A percentile compares a stretch with the other conserved stretches of the same genome.
phyloP scores from a whole-genome alignment of 1,284 basidiomycete genomes.

The Ustilago trichophora region DNA sequence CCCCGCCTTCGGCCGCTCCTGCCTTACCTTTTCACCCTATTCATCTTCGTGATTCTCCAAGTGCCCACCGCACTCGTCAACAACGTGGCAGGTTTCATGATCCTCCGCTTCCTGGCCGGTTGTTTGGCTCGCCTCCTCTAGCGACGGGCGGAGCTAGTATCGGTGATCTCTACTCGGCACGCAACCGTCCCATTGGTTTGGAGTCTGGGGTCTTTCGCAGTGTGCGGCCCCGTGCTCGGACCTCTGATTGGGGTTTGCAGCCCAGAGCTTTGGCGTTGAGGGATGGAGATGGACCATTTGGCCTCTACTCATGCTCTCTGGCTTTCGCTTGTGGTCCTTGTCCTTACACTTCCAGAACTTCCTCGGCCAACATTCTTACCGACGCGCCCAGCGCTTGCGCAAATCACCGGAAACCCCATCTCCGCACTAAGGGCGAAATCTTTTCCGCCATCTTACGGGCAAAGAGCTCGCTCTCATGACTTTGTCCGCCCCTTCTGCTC shows the following conservation, averaged over 20 bases:
- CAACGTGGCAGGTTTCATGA: conserved; percentile 46
- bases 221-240: conserved; percentile 49
- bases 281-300: conserved; percentile 65
- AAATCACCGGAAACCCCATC: conserved; percentile 64
- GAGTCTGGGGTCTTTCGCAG: conserved; percentile 50
- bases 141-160: conserved; percentile 58
- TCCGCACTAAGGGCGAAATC: conserved; percentile 66
- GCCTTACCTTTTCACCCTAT: conserved; percentile 47
- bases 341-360: conserved; percentile 66
- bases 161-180: conserved; percentile 38
- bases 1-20: conserved; percentile 53
- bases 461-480: conserved; percentile 50
- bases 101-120: conserved; percentile 54
- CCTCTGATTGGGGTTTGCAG: conserved; percentile 55
- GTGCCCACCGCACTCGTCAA: conserved; percentile 40
- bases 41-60: conserved; percentile 50
- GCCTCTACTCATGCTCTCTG: conserved; percentile 65
- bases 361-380: conserved; percentile 64
- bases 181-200: conserved; percentile 32
- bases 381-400: conserved; percentile 65
- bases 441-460: conserved; percentile 39
- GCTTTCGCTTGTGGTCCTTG: conserved; percentile 53
- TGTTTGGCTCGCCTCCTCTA: conserved; percentile 53
- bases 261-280: conserved; percentile 25
- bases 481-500: conserved; percentile 58